phyloP scores from a whole-genome alignment of 305 asterid genomes.

The Fraxinus platypoda region DNA sequence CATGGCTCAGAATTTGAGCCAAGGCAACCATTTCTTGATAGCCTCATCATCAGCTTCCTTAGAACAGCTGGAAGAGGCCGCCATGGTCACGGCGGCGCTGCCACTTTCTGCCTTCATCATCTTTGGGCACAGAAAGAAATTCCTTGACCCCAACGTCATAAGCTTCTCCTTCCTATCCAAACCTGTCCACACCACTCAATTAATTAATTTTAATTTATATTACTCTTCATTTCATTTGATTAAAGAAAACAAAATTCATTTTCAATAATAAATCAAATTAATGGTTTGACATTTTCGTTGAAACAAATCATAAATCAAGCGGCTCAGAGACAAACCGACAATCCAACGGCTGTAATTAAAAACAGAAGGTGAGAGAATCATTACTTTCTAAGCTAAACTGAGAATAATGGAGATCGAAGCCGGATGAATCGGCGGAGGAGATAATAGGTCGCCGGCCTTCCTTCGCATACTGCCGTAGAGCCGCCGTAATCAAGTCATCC shows the following conservation, averaged over 20 bases:
- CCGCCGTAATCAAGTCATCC: constrained; percentile 64
- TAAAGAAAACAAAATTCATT: too few species aligned
- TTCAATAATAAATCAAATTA: neutral
- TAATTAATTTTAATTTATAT: neutral
- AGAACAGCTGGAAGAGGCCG: constrained; percentile 47
- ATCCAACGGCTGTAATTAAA: neutral
- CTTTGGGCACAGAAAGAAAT: constrained; percentile 64
- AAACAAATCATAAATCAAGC: neutral
- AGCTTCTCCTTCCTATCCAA: constrained; percentile 62
- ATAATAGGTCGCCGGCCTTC: constrained; percentile 67
- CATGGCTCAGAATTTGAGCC: constrained; percentile 54
- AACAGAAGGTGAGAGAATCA: constrained; percentile 10
- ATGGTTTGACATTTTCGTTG: neutral
- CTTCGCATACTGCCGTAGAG: constrained; percentile 64
- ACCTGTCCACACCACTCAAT: constrained; percentile 35
- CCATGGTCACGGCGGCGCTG: constrained; percentile 10
- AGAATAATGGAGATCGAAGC: constrained; percentile 78
- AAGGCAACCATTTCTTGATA: constrained; percentile 30
- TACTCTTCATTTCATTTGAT: neutral
- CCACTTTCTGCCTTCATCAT: constrained; percentile 3
- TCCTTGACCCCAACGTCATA: constrained; percentile 65
- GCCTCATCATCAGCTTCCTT: constrained; percentile 43
- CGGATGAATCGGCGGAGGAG: constrained; percentile 34
- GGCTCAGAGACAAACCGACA: too few species aligned
- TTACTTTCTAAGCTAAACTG: constrained; percentile 86